Conservation (phyloP, 352 stramenopile species). For the Phytophthora idaei region DNA sequence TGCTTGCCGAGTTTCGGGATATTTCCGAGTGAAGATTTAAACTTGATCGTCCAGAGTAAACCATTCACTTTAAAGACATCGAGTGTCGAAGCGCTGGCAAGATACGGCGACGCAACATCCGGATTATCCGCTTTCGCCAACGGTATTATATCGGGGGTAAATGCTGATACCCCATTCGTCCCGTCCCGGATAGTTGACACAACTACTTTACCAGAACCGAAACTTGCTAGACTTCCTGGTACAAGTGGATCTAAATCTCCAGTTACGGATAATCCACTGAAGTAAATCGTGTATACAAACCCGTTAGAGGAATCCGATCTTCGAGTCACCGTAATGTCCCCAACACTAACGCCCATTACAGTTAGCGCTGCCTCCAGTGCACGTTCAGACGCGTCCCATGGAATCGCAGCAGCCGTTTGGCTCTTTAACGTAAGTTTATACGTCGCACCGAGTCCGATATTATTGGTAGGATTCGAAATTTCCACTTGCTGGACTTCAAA, state of each 20-base stretch:
- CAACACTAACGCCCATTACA: conserved; percentile 13
- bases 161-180: conserved; percentile 34
- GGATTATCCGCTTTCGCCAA: conserved; percentile 40
- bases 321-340: conserved; percentile 62
- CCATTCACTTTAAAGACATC: conserved; percentile 79
- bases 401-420: conserved; percentile 39
- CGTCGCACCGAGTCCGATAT: conserved; percentile 16
- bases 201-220: conserved; percentile 41
- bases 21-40: conserved; percentile 77
- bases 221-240: conserved; percentile 18
- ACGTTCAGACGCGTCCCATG: conserved; percentile 63
- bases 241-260: conserved; percentile 41
- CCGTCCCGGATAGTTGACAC: conserved; percentile 43
- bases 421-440: conserved; percentile 51
- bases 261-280: conserved; percentile 47
- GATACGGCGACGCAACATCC: conserved; percentile 32
- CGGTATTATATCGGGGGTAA: conserved; percentile 54
- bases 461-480: conserved; percentile 51
- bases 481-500: conserved; percentile 73
- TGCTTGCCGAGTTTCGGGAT: conserved; percentile 49
- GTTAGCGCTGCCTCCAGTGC: conserved; percentile 30
- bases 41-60: conserved; percentile 82
- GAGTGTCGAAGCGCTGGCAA: conserved; percentile 45
- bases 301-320: conserved; percentile 52
- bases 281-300: conserved; percentile 80